These are phyloP conservation scores for Piper longum DNA, from an alignment of 164 flowering plant genomes.

Conservation along the genomic window DNA sequence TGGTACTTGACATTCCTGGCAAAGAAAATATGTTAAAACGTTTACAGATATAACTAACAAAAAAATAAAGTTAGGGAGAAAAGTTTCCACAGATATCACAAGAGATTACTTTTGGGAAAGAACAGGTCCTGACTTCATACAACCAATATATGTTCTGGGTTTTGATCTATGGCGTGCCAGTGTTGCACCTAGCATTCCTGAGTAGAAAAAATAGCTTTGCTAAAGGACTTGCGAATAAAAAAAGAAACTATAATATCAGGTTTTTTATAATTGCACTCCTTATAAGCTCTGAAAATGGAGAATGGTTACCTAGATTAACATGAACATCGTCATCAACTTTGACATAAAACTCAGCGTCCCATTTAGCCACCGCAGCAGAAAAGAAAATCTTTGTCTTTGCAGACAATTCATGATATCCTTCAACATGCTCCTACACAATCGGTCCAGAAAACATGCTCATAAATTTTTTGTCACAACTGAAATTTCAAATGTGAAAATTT, in stretches of 20 bases:
- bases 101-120: slow-evolving; percentile 60
- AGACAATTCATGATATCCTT: slow-evolving; percentile 90
- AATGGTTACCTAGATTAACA: slow-evolving; percentile 65
- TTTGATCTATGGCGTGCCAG: slow-evolving; percentile 76
- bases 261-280: neutral
- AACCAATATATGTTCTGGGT: slow-evolving; percentile 82
- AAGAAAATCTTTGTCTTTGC: slow-evolving; percentile 91
- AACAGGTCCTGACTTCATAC: slow-evolving; percentile 98
- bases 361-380: slow-evolving; percentile 73
- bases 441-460: neutral
- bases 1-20: slow-evolving; percentile 70
- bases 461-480: neutral
- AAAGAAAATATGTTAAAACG: slow-evolving; percentile 1
- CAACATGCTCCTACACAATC: slow-evolving; percentile 60
- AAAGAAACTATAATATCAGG: neutral
- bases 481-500: neutral
- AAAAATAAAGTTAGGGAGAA: slow-evolving; percentile 1
- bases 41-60: slow-evolving; percentile 1
- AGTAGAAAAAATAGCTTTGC: neutral
- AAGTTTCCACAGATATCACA: neutral
- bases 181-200: slow-evolving; percentile 72
- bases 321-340: slow-evolving; percentile 98
- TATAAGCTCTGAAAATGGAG: neutral
- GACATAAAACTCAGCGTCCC: slow-evolving; percentile 94
- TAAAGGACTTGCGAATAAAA: neutral